Percentiles rank a stretch among this genome's conserved stretches.
phyloP scores from a whole-genome alignment of 371 early-diverging fungal species.

The Apophysomyces ossiformis region DNA sequence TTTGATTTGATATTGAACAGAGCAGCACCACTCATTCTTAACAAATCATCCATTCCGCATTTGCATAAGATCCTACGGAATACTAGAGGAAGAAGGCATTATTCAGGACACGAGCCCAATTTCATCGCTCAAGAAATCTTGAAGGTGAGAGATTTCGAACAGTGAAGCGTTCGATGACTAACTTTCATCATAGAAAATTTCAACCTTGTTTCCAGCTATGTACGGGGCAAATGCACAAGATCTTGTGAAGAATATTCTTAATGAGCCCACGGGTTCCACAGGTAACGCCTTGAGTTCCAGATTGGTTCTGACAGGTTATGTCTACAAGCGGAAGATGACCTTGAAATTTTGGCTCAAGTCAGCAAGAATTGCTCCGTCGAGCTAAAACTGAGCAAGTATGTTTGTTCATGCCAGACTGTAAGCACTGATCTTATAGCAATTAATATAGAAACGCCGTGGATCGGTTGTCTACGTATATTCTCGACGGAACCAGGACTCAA shows the following conservation, averaged over 20 bases:
- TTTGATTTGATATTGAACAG: slow-evolving; percentile 70
- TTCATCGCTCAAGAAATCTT: slow-evolving; percentile 34
- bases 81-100: slow-evolving; percentile 22
- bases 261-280: slow-evolving; percentile 4
- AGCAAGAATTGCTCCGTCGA: slow-evolving; percentile 59
- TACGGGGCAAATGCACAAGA: slow-evolving; percentile 17
- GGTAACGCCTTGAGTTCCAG: neutral
- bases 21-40: slow-evolving; percentile 58
- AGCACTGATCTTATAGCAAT: neutral
- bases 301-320: neutral
- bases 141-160: slow-evolving; percentile 17
- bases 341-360: slow-evolving; percentile 67
- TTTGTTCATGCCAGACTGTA: neutral
- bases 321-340: slow-evolving; percentile 53
- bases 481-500: slow-evolving; percentile 52
- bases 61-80: slow-evolving; percentile 24
- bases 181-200: slow-evolving; percentile 22
- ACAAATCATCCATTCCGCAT: slow-evolving; percentile 37
- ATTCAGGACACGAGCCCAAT: slow-evolving; percentile 17
- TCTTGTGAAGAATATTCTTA: slow-evolving; percentile 7
- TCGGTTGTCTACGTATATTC: slow-evolving; percentile 47
- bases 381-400: slow-evolving; percentile 41
- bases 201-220: slow-evolving; percentile 24
- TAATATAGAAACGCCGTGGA: slow-evolving; percentile 9
- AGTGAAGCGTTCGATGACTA: neutral